phyloP scores from a whole-genome alignment of 179 eudicot genomes.

The Spergularia azorica region DNA sequence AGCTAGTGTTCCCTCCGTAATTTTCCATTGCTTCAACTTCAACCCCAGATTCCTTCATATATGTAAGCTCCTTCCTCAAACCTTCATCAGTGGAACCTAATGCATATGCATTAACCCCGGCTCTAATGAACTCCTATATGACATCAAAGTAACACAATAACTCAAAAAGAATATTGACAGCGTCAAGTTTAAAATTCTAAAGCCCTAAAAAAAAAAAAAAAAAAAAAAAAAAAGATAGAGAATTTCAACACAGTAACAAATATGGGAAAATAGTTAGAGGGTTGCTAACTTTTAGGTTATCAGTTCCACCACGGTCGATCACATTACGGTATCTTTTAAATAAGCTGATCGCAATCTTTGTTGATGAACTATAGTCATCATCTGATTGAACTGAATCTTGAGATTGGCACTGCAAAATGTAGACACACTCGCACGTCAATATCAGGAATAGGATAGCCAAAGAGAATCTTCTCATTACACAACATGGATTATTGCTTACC shows the following conservation, averaged over 20 bases:
- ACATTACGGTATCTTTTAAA: constrained; percentile 78
- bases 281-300: constrained; percentile 66
- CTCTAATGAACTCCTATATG: constrained; percentile 79
- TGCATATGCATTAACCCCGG: constrained; percentile 95
- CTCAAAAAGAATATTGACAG: constrained; percentile 8
- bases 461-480: neutral
- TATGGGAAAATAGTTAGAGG: no score
- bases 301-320: constrained; percentile 89
- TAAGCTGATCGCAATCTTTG: constrained; percentile 88
- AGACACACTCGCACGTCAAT: constrained; percentile 5
- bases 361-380: constrained; percentile 89
- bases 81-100: constrained; percentile 95
- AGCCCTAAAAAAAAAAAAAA: no score
- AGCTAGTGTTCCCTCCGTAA: constrained; percentile 64
- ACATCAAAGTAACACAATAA: constrained; percentile 26
- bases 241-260: no score
- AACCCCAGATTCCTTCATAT: constrained; percentile 69
- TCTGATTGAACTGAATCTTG: constrained; percentile 62
- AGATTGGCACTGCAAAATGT: constrained; percentile 57
- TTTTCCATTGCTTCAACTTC: constrained; percentile 75
- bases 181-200: neutral
- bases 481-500: constrained; percentile 36
- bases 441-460: neutral
- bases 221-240: no score
- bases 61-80: constrained; percentile 68